Evolutionary conservation across 495 filamentous ascomycete species (phyloP), one percentile per base, ranked within the genome.

Genomic region (Aspergillus sclerotiicarbonarius): DNA sequence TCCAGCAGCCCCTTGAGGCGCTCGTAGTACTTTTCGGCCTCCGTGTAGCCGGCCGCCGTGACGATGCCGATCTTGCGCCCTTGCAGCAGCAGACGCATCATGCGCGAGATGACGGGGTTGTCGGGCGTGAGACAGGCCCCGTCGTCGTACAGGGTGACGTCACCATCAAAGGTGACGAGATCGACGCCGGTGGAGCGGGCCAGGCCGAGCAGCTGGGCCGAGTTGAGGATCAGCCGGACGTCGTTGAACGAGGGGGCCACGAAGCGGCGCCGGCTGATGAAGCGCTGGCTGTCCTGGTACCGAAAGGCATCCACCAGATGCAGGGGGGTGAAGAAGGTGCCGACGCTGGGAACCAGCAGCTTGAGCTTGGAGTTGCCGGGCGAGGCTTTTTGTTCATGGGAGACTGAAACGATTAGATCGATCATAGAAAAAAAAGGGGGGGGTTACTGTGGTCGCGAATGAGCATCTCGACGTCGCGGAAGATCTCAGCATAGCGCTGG

Each of bases 241-340:
- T 98, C 94, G 74, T 98, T 98, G 82, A 98, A 98, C 12, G 91
- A 96, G 0, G 95, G 95, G 6, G 94, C 87, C 9, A 98, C 94
- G 67, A 97, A 98, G 25, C 94, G 87, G 7, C 94, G 87, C 3
- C 86, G 90, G 56, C 90, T 95, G 72, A 98, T 98, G 68, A 85
- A 87, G 3, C 94, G 85, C 47, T 83, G 86, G 45, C 77, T 66
- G 71, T 98, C 94, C 71, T 98, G 94, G 67, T 88, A 92, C 55
- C 85, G 84, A 77, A 98, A 98, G 7, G 95, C 93, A 50, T 90
- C 87, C 66, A 91, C 89, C 0, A 98, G 82, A 9, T 85, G 84
- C 4, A 98, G 77, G 6, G 85, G 84, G 0, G 95, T 98, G 76
- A 96, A 98, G 79, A 98, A 98, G 13, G 77, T 86, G 21, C 92